phyloP scores from a whole-genome alignment of 2,329 filamentous ascomycete genomes.

The Fonsecaea nubica region DNA sequence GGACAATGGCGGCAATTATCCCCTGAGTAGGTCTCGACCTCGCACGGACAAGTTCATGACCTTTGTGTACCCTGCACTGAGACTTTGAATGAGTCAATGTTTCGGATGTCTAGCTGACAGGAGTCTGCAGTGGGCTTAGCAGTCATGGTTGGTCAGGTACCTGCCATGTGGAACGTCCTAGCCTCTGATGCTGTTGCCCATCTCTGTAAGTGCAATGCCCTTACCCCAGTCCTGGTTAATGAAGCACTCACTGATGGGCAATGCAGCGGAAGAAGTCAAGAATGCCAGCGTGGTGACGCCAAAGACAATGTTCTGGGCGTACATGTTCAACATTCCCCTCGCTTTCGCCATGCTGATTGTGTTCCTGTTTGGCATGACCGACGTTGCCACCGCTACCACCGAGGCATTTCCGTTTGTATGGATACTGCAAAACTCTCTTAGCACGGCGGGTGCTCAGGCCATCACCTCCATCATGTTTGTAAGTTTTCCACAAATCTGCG shows the following conservation, averaged over 20 bases:
- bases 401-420: slow-evolving; percentile 56
- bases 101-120: not conserved
- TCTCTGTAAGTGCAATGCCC: slow-evolving; percentile 41
- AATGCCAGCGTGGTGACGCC: slow-evolving; percentile 56
- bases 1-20: slow-evolving; percentile 44
- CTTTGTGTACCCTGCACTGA: not conserved
- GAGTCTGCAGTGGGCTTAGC: slow-evolving; percentile 43
- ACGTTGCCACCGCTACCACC: slow-evolving; percentile 46
- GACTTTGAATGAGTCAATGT: not conserved
- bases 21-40: slow-evolving; percentile 11
- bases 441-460: slow-evolving; percentile 41
- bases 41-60: not conserved
- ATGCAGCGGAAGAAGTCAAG: slow-evolving; percentile 55
- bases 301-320: slow-evolving; percentile 50
- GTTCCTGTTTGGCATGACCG: slow-evolving; percentile 50
- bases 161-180: slow-evolving; percentile 43
- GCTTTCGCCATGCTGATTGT: slow-evolving; percentile 55
- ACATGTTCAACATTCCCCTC: slow-evolving; percentile 53
- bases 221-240: not conserved
- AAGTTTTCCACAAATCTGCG: not conserved
- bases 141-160: slow-evolving; percentile 49
- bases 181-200: slow-evolving; percentile 44
- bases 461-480: slow-evolving; percentile 52
- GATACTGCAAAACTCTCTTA: slow-evolving; percentile 50
- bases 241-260: slow-evolving; percentile 3